Conservation (phyloP, 169 alveolate genomes). For the Eimeria sp. region DNA sequence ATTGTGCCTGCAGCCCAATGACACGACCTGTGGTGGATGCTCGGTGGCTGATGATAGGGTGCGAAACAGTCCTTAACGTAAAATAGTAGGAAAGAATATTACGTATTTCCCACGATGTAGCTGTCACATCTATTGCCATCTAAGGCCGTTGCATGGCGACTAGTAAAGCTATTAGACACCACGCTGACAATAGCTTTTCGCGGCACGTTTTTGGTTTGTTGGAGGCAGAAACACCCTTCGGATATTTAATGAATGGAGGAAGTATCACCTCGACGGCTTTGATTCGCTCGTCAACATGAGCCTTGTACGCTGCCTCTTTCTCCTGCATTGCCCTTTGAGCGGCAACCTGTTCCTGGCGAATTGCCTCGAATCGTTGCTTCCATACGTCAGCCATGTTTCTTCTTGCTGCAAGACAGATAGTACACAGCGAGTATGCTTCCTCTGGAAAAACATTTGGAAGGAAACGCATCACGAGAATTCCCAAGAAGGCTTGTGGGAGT, state of each 20-base stretch:
- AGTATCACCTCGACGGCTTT: slow-evolving; percentile 39
- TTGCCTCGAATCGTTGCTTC: slow-evolving; percentile 45
- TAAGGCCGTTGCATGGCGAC: neutral
- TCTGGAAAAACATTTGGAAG: neutral
- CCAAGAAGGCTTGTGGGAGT: neutral
- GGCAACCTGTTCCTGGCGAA: slow-evolving; percentile 44
- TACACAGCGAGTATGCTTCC: neutral
- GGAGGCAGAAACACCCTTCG: neutral
- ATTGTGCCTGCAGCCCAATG: slow-evolving; percentile 50
- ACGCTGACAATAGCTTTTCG: neutral
- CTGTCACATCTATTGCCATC: neutral
- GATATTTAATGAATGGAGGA: neutral
- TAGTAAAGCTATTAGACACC: neutral
- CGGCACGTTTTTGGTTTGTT: neutral
- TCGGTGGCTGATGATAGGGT: neutral
- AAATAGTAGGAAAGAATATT: neutral
- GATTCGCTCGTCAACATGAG: slow-evolving; percentile 39
- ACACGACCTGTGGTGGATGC: neutral
- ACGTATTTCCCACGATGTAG: neutral
- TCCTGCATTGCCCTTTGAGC: slow-evolving; percentile 44
- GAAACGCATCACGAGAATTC: too few relatives aligned
- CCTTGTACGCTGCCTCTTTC: slow-evolving; percentile 41
- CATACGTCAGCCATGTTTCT: neutral
- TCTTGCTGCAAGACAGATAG: neutral
- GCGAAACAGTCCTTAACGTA: neutral